Evolutionary conservation across 345 rosid genomes (phyloP), one percentile per base, ranked within the genome.

Genomic region (Eucalyptus guilfoylei): DNA sequence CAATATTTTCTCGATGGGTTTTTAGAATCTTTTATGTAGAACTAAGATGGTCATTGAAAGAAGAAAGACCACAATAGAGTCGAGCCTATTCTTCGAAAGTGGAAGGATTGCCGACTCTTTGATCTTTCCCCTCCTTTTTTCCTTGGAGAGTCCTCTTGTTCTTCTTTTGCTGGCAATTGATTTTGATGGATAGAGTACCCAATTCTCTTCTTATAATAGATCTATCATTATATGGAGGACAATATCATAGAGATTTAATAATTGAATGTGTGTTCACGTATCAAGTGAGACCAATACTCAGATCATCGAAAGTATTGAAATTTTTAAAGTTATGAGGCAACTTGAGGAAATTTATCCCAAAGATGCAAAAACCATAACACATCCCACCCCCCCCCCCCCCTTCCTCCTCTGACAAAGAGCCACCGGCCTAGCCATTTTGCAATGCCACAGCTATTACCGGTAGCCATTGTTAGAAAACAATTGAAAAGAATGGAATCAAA

Each of bases 351-450:
- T 64, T 64, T 32, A 64, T 64, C 76, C 40, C 11, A n/a, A n/a
- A 64, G 16, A 62, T n/a, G 37, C 76, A n/a, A 62, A 62, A 62
- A 62, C 9, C 34, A 62, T 19, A 52, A 62, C 34, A 62, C 17
- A 30, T 62, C 69, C 12, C 67, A 1, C 15, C 62, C 2, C 2
- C 1, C 50, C 0, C 55, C 2, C 4, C n/a, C 8, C 17, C 8
- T 15, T 1, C 3, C 14, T 62, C 72, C 72, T 62, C 17, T 14
- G 5, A 62, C 34, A 30, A 62, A 62, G 37, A 30, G 72, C 72
- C 72, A 30, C 72, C 10, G 2, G 1, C 72, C 72, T 62, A 62
- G 34, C 37, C 16, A 52, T 52, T 52, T 52, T 52, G 58, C 17
- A 64, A 64, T 8, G 21, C 76, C 76, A 2, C 21, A 1, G 6